Base-by-base conservation (phyloP, 176 grass and related monocot species). In the Poa annua region DNA sequence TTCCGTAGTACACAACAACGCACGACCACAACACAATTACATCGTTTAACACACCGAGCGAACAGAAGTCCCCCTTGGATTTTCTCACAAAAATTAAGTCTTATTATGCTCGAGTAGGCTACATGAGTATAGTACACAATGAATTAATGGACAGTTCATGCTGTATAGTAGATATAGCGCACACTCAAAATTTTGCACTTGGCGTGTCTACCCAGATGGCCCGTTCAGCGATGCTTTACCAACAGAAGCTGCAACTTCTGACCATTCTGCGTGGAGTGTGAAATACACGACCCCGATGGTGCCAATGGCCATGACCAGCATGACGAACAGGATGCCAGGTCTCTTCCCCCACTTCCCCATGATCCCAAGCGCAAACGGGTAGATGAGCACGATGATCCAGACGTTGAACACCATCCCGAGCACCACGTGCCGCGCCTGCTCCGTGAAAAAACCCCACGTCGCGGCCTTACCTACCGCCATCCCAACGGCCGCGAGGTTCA, bases 391-490 rank as follows among this genome's bases (percentile, higher is more conserved):
- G 8, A 89, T 52, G 34, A 89, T 76, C 82, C 87, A 89, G 5
- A 85, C 82, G 62, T 89, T 89, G 82, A 89, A 89, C 42, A 76
- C 62, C 87, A 81, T 85, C 1, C 87, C 87, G 1, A 85, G 82
- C 32, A 81, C 6, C 15, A 34, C 87, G 21, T 81, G 41, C 16
- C 45, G 42, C 11, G 82, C 87, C 52, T 85, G 70, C 21, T 81
- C 70, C 19, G 70, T 81, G 21, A 69, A 49, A 22, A 76, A 6
- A 0, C 82, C 87, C 70, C 77, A 85, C 2, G 62, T 51, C 7
- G 52, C 71, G 2, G 82, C 83, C 77, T 89, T 89, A 22, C 87
- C 82, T 4, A 81, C 10, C 10, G 82, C 87, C 17, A 39, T 51
- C 0, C 82, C 87, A 15, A 89, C 87, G 1, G 87, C 87, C 7